These are phyloP conservation scores for Inonotus obliquus DNA, from an alignment of 1,284 basidiomycete genomes.

Conservation along the genomic window DNA sequence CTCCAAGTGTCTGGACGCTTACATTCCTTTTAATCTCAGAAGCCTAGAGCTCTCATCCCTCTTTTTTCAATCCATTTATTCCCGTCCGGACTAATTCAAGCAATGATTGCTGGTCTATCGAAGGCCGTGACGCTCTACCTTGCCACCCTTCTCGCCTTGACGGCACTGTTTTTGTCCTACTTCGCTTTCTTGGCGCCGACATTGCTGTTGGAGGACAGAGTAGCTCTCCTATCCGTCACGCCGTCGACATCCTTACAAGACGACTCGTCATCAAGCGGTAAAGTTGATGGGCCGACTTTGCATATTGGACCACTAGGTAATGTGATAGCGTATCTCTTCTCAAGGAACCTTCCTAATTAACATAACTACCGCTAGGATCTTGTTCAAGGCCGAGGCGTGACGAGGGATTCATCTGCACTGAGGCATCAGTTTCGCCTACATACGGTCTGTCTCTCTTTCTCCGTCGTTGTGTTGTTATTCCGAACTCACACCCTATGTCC, in stretches of 20 bases:
- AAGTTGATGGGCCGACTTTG: conserved; percentile 65
- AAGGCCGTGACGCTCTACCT: conserved; percentile 68
- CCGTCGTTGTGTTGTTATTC: background rate
- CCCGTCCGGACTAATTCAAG: background rate
- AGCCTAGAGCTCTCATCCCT: background rate
- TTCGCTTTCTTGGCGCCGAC: conserved; percentile 64
- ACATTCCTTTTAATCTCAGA: background rate
- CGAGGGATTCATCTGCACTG: conserved; percentile 50
- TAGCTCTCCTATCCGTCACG: conserved; percentile 58
- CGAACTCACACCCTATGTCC: background rate
- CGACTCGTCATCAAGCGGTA: conserved; percentile 20
- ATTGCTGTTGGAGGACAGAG: conserved; percentile 52
- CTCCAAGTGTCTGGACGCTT: background rate
- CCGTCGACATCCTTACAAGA: conserved; percentile 48
- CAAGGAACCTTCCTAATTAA: conserved; percentile 9
- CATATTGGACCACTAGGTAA: conserved; percentile 63
- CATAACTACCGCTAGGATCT: conserved; percentile 46
- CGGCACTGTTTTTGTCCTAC: conserved; percentile 57
- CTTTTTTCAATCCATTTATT: background rate
- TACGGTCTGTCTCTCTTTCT: conserved; percentile 48
- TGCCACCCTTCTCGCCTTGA: conserved; percentile 59
- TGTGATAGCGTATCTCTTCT: conserved; percentile 20
- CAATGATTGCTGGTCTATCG: conserved; percentile 66
- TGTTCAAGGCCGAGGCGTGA: conserved; percentile 52
- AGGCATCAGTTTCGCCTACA: conserved; percentile 48